Evolutionary conservation across 2,329 filamentous ascomycete species (phyloP).

Genomic region (Colletotrichum noveboracense): DNA sequence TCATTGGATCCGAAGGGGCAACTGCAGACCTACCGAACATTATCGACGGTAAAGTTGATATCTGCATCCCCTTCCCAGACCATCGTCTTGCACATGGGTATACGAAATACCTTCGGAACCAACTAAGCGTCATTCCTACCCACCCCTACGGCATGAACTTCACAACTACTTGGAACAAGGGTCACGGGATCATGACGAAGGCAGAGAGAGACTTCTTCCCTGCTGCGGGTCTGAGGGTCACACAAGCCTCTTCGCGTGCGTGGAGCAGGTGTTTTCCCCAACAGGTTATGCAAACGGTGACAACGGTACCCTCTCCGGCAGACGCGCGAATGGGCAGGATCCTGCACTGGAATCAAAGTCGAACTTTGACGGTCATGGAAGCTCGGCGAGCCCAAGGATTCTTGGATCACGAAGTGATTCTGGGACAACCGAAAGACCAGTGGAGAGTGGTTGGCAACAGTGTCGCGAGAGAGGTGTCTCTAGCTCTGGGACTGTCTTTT

Average conservation of each 20-base stretch:
- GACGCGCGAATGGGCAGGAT: constrained; percentile 61
- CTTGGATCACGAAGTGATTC: constrained; percentile 71
- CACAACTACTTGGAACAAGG: constrained; percentile 45
- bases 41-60: constrained; percentile 63
- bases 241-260: constrained; percentile 34
- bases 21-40: constrained; percentile 67
- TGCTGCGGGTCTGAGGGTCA: background rate
- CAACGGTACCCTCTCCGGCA: constrained; percentile 53
- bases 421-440: constrained; percentile 62
- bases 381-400: constrained; percentile 72
- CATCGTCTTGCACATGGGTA: constrained; percentile 60
- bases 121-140: constrained; percentile 65
- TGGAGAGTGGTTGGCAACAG: constrained; percentile 78
- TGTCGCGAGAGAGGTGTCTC: constrained; percentile 71
- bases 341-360: constrained; percentile 71
- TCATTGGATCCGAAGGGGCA: constrained; percentile 57
- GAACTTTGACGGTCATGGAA: constrained; percentile 70
- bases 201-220: constrained; percentile 47
- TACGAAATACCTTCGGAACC: constrained; percentile 41
- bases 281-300: constrained; percentile 66
- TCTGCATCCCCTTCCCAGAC: constrained; percentile 71
- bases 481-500: constrained; percentile 69
- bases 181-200: constrained; percentile 39
- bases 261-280: constrained; percentile 60
- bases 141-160: constrained; percentile 62